Evolutionary conservation across 441 rosid species (phyloP), one percentile per base, ranked within the genome.

Genomic region (Sinapis alba): DNA sequence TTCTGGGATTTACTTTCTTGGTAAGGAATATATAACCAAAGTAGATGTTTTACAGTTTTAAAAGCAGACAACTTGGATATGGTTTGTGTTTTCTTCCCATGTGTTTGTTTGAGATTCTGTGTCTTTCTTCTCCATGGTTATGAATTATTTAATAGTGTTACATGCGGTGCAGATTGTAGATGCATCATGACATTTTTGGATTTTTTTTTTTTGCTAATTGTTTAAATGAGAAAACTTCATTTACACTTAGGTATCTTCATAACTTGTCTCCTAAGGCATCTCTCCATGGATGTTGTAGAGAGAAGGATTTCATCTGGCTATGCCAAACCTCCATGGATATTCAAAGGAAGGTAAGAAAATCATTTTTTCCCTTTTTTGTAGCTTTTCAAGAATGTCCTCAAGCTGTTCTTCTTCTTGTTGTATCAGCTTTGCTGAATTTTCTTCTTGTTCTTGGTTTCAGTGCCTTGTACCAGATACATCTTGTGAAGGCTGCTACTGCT

Each of bases 381-480:
- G 45, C 62, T 62, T 23, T 45, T 69, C 47, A 70, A 45, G 65
- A 30, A 50, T 57, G 13, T 41, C 10, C 10, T 62, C 24, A 6
- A 0, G 16, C 15, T 41, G 16, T 41, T 41, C 47, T 41, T 41
- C 60, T 67, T 53, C 11, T 77, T 30, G 7, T 4, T 50, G 21
- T 53, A 41, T 32, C 12, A 51, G 19, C 18, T 16, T 69, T 65
- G 11, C 71, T 74, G 70, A 78, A 20, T 43, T 24, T 24, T 73
- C 6, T 38, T 24, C 54, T 50, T 50, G 10, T 1, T 50, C 1
- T 73, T 80, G 38, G 7, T 47, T 80, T 68, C 89, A 93, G 98
- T 72, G 99, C 98, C 51, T 82, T 96, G 86, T 96, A 93, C 69
- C 99, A 96, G 80, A 84, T 96, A 70, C 98, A 96, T 83, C 98